Conservation (phyloP, 768 basidiomycete genomes). For the Serendipita vermifera region DNA sequence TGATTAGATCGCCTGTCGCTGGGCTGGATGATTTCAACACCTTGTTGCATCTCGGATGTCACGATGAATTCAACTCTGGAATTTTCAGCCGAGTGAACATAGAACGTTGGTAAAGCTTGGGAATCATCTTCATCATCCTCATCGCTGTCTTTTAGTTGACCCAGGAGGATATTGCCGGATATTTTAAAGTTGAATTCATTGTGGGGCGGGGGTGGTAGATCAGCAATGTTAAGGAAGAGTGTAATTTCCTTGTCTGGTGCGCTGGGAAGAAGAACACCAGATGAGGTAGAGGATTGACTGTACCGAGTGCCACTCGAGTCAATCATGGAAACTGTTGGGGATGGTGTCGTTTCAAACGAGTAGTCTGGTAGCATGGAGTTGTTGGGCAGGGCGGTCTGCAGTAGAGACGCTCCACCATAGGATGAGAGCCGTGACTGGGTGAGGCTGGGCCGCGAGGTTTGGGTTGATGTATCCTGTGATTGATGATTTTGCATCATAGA, state of each 20-base stretch:
- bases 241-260: slow-evolving; percentile 54
- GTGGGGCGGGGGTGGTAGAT: slow-evolving; percentile 51
- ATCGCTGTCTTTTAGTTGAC: slow-evolving; percentile 19
- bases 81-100: slow-evolving; percentile 52
- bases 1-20: slow-evolving; percentile 39
- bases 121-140: slow-evolving; percentile 32
- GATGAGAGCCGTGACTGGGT: neutral
- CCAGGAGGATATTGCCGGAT: slow-evolving; percentile 48
- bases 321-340: slow-evolving; percentile 28
- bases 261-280: slow-evolving; percentile 12
- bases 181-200: slow-evolving; percentile 54
- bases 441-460: neutral
- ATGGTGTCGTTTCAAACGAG: slow-evolving; percentile 57
- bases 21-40: slow-evolving; percentile 47
- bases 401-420: slow-evolving; percentile 38
- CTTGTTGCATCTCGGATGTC: slow-evolving; percentile 34
- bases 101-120: slow-evolving; percentile 55
- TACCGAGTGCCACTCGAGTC: slow-evolving; percentile 26
- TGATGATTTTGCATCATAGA: too few species aligned
- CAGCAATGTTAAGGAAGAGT: slow-evolving; percentile 69
- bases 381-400: slow-evolving; percentile 60
- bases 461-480: neutral
- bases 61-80: slow-evolving; percentile 46
- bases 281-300: slow-evolving; percentile 18
- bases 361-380: slow-evolving; percentile 48